Percentiles rank a stretch among this genome's conserved stretches.
phyloP scores from a whole-genome alignment of 805 yeast genomes.

The Debaryomyces hansenii region DNA sequence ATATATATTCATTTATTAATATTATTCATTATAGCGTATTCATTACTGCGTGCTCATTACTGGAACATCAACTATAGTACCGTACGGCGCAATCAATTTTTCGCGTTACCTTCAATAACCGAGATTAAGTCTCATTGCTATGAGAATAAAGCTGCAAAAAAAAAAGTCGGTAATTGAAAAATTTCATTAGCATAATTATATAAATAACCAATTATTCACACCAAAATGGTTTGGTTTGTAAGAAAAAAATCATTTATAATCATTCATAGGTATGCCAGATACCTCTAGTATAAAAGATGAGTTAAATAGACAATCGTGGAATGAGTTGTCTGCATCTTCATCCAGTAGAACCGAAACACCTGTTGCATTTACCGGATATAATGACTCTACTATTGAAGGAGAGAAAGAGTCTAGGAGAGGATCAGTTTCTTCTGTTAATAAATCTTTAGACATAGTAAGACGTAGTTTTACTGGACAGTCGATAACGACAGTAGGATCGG shows the following conservation, averaged over 20 bases:
- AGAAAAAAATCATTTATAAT: too few species aligned
- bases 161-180: constrained; percentile 1
- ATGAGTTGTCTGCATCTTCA: constrained; percentile 10
- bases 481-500: constrained; percentile 1
- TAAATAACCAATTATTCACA: neutral
- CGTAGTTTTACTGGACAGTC: constrained; percentile 12
- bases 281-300: constrained; percentile 6
- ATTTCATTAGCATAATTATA: neutral
- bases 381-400: neutral
- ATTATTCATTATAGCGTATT: too few species aligned
- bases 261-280: neutral
- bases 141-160: constrained; percentile 1
- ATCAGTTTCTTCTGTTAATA: constrained; percentile 13
- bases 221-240: too few species aligned
- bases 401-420: constrained; percentile 11
- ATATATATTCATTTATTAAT: neutral
- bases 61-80: too few species aligned
- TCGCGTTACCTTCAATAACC: constrained; percentile 3
- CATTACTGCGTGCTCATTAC: too few species aligned
- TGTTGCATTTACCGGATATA: constrained; percentile 11
- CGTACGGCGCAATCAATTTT: neutral
- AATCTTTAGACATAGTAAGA: constrained; percentile 17
- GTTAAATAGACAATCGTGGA: constrained; percentile 2
- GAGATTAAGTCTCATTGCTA: neutral
- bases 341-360: constrained; percentile 12